Conservation (phyloP, 257 asterid genomes). For the Dorcoceras hygrometricum region DNA sequence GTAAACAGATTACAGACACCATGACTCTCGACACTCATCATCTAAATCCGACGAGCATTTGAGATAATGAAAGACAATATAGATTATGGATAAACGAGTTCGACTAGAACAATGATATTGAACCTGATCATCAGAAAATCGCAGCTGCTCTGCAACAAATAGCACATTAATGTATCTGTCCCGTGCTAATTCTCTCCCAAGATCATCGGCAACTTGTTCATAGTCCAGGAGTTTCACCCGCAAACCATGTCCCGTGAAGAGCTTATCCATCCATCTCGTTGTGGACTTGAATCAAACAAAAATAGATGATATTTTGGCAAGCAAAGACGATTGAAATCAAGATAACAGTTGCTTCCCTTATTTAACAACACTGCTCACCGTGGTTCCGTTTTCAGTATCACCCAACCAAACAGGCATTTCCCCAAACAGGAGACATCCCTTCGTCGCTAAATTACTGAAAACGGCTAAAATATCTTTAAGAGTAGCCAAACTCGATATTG, state of each 20-base stretch:
- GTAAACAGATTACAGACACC: conserved; percentile 14
- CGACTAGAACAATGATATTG: neutral
- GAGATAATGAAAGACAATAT: neutral
- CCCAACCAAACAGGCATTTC: conserved; percentile 64
- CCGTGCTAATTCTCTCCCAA: conserved; percentile 29
- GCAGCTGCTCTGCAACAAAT: conserved; percentile 69
- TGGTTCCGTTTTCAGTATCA: conserved; percentile 42
- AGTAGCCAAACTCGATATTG: conserved; percentile 45
- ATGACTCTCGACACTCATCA: neutral
- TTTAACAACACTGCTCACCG: conserved; percentile 30
- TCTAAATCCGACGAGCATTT: neutral
- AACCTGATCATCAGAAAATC: conserved; percentile 87
- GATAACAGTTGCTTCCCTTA: neutral
- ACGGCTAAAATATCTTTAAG: conserved; percentile 46
- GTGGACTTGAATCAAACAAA: conserved; percentile 37
- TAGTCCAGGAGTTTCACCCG: conserved; percentile 40
- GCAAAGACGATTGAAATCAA: conserved; percentile 2
- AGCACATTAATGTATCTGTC: conserved; percentile 32
- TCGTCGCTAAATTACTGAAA: conserved; percentile 56
- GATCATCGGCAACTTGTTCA: conserved; percentile 41
- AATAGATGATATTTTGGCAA: conserved; percentile 8
- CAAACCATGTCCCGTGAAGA: conserved; percentile 66
- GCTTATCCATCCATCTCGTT: conserved; percentile 53
- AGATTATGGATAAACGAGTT: neutral
- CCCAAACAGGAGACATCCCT: conserved; percentile 63